Evolutionary conservation across 306 rosid genomes (phyloP).

Genomic region (Albizia julibrissin): DNA sequence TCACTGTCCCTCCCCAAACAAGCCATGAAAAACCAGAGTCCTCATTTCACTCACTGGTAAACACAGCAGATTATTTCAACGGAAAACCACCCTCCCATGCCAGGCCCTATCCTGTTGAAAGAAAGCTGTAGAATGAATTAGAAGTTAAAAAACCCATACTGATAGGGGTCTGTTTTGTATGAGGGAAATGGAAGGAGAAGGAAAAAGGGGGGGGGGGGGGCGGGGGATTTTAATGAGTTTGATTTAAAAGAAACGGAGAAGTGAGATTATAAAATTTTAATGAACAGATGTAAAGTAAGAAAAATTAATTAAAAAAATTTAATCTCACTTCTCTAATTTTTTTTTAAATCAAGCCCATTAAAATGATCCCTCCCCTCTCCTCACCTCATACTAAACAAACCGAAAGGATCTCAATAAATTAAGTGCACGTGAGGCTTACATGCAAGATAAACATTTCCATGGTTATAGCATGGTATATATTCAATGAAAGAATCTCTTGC

Average conservation of each 20-base stretch:
- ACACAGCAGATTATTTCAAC: background rate
- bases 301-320: too few relatives aligned
- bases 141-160: background rate
- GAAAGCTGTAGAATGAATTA: conserved; percentile 23
- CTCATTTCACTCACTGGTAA: background rate
- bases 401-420: conserved; percentile 5
- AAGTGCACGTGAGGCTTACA: conserved; percentile 16
- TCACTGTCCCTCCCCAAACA: background rate
- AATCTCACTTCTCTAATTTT: too few relatives aligned
- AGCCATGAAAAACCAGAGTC: background rate
- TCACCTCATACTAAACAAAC: too few relatives aligned
- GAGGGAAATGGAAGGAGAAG: too few relatives aligned
- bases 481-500: conserved; percentile 78
- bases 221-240: too few relatives aligned
- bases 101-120: conserved; percentile 14
- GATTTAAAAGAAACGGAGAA: too few relatives aligned
- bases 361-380: too few relatives aligned
- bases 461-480: conserved; percentile 26
- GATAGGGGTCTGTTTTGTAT: background rate
- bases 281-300: too few relatives aligned
- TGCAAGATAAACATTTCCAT: conserved; percentile 10
- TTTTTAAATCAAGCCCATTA: too few relatives aligned
- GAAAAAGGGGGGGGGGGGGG: too few relatives aligned
- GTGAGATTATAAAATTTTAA: too few relatives aligned
- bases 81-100: background rate